phyloP scores from a whole-genome alignment of 495 filamentous ascomycete genomes.

The Aspergillus mulundensis region DNA sequence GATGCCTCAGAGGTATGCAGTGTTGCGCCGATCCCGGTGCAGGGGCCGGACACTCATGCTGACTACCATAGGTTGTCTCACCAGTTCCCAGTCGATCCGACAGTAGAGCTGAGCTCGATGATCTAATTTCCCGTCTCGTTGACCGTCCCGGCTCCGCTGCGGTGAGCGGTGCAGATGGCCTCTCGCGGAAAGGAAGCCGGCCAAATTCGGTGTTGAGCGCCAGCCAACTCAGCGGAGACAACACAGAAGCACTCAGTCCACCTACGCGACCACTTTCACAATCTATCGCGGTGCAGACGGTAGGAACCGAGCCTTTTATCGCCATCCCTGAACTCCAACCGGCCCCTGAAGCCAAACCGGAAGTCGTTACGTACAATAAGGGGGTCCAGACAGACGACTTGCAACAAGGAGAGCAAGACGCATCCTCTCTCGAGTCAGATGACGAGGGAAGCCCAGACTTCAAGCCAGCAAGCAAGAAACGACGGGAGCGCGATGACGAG shows the following conservation, averaged over 20 bases:
- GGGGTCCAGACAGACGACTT: conserved; percentile 74
- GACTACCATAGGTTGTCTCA: conserved; percentile 52
- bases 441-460: conserved; percentile 54
- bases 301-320: conserved; percentile 63
- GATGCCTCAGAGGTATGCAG: conserved; percentile 49
- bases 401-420: conserved; percentile 20
- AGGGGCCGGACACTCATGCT: background rate
- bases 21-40: background rate
- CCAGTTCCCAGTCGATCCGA: conserved; percentile 66
- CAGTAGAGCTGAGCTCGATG: conserved; percentile 76
- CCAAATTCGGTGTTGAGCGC: conserved; percentile 80
- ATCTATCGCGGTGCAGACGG: conserved; percentile 60
- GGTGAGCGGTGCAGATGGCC: conserved; percentile 57
- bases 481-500: conserved; percentile 80
- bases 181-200: conserved; percentile 66
- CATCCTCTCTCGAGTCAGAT: conserved; percentile 55
- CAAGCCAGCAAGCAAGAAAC: conserved; percentile 71
- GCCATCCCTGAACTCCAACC: conserved; percentile 69
- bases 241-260: conserved; percentile 47
- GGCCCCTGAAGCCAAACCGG: conserved; percentile 67
- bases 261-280: conserved; percentile 37
- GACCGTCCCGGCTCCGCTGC: conserved; percentile 73
- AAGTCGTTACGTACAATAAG: conserved; percentile 92
- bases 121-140: conserved; percentile 71
- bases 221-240: conserved; percentile 67